These are phyloP conservation scores for Leucosporidium scottii DNA, from an alignment of 768 basidiomycete genomes.

Conservation along the genomic window DNA sequence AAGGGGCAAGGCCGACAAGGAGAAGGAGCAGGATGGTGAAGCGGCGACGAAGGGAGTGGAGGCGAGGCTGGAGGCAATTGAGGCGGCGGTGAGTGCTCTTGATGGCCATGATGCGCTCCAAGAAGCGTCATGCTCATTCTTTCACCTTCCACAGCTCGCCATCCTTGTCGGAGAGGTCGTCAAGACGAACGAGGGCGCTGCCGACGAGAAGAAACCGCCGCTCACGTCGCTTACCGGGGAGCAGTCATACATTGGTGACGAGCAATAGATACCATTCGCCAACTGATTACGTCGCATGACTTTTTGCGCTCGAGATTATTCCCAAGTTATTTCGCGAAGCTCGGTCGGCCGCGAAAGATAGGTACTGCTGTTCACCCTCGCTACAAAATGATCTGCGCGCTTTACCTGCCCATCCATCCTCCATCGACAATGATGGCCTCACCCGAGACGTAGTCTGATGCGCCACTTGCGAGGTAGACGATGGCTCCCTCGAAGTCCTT, in stretches of 20 bases:
- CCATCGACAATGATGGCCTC: constrained; percentile 67
- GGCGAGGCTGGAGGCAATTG: constrained; percentile 21
- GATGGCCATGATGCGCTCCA: too few species aligned
- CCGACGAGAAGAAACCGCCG: neutral
- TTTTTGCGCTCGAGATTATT: too few species aligned
- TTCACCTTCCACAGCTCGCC: neutral
- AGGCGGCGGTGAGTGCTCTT: constrained; percentile 12
- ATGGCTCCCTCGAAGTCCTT: constrained; percentile 66
- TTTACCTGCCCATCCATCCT: constrained; percentile 46
- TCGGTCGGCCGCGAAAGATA: too few species aligned
- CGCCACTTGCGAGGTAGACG: constrained; percentile 62
- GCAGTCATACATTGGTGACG: too few species aligned
- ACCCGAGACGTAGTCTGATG: constrained; percentile 65
- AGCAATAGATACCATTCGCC: too few species aligned
- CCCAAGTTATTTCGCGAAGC: too few species aligned
- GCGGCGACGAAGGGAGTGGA: neutral
- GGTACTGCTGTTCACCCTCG: neutral
- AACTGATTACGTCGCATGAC: too few species aligned
- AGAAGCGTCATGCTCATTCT: too few species aligned
- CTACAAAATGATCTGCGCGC: too few species aligned
- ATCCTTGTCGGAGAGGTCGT: constrained; percentile 25
- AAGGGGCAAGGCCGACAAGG: neutral
- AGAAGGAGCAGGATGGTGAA: neutral
- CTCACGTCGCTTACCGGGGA: constrained; percentile 8
- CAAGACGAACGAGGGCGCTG: neutral